Percentiles rank a stretch among this genome's conserved stretches.
Conservation (phyloP, 139 green algal species). For the Tetradesmus lagerheimii region DNA sequence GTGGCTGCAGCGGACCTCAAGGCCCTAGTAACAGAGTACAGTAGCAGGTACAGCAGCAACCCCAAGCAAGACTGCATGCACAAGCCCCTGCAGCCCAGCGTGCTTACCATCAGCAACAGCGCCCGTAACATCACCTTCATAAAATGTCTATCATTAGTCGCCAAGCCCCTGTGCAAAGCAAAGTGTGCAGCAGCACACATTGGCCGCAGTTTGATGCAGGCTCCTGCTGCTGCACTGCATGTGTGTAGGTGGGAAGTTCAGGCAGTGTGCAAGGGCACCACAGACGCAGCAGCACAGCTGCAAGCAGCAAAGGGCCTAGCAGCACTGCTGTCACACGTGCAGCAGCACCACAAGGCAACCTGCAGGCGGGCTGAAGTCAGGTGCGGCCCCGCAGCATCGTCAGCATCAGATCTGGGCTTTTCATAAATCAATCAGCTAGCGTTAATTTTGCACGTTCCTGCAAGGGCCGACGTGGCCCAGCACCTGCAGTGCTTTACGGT, state of each 20-base stretch:
- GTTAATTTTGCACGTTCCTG: neutral
- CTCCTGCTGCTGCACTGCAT: neutral
- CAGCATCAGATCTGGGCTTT: too few species aligned
- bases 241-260: conserved; percentile 23
- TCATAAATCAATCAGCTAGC: too few species aligned
- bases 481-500: neutral
- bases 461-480: neutral
- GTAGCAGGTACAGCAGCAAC: neutral
- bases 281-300: conserved; percentile 13
- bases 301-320: neutral
- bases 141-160: too few species aligned
- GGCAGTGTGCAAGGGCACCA: conserved; percentile 21
- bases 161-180: neutral
- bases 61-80: conserved; percentile 28
- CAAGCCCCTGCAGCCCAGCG: conserved; percentile 46
- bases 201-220: neutral
- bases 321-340: neutral
- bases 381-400: neutral
- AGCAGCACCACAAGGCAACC: conserved; percentile 19
- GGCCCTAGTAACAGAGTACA: neutral
- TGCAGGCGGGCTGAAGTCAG: conserved; percentile 19
- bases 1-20: conserved; percentile 8
- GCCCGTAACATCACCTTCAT: too few species aligned
- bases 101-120: neutral
- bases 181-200: neutral